Evolutionary conservation across 2,329 filamentous ascomycete species (phyloP).

Genomic region (Periconia macrospinosa): DNA sequence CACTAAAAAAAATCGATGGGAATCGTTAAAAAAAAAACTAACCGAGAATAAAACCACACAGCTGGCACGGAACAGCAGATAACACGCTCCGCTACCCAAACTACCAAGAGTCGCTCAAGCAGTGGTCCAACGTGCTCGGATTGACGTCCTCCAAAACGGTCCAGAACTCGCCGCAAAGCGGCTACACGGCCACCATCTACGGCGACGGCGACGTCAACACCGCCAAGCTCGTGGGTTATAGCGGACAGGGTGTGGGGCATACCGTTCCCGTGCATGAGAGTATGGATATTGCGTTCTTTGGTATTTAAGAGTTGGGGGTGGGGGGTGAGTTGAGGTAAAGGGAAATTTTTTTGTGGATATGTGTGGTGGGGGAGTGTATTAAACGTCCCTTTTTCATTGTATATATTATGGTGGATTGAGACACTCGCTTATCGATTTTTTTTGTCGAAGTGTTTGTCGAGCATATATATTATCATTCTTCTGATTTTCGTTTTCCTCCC

Average conservation of each 20-base stretch:
- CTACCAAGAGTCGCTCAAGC: conserved; percentile 28
- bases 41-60: neutral
- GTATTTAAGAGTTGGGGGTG: neutral
- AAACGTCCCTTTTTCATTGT: no score
- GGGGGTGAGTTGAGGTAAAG: neutral
- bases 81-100: conserved; percentile 18
- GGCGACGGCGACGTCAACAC: conserved; percentile 23
- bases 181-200: conserved; percentile 30
- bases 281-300: conserved; percentile 22
- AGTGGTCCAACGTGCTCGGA: conserved; percentile 30
- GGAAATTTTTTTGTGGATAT: neutral
- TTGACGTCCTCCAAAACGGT: conserved; percentile 16
- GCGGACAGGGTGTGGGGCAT: conserved; percentile 27
- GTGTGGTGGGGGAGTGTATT: neutral
- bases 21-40: no score
- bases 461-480: no score
- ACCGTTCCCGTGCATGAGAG: conserved; percentile 22
- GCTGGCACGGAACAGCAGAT: conserved; percentile 21
- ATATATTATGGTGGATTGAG: no score
- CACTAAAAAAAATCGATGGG: no score
- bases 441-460: no score
- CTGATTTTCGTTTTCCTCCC: no score
- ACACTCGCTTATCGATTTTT: no score
- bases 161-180: conserved; percentile 24
- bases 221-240: conserved; percentile 25